Percentiles rank a stretch among this genome's conserved stretches.
phyloP scores from a whole-genome alignment of 805 yeast genomes.

The Monosporozyma solicola region DNA sequence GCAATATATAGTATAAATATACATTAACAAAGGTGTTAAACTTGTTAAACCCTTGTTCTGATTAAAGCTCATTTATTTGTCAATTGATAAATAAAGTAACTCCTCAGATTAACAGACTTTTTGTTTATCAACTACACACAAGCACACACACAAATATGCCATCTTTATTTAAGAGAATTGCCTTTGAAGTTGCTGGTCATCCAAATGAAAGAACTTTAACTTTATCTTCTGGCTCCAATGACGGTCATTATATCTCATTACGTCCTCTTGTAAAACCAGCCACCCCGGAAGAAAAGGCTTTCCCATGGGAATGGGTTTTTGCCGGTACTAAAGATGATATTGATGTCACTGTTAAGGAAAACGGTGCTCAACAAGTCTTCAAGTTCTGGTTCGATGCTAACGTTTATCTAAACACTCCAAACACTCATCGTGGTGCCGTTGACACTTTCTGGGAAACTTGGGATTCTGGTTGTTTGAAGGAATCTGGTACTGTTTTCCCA shows the following conservation, averaged over 20 bases:
- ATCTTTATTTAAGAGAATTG: conserved; percentile 24
- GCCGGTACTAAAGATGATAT: conserved; percentile 40
- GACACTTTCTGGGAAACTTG: conserved; percentile 27
- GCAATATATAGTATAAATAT: not conserved
- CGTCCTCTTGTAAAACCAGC: conserved; percentile 30
- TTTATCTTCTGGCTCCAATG: conserved; percentile 24
- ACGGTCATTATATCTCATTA: conserved; percentile 30
- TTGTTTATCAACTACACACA: not conserved
- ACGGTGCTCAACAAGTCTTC: conserved; percentile 20
- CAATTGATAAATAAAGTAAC: not conserved
- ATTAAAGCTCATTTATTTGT: no score
- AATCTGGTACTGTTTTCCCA: conserved; percentile 27
- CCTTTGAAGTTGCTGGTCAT: conserved; percentile 22
- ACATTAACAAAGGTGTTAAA: not conserved
- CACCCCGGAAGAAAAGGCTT: conserved; percentile 22
- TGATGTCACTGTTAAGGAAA: conserved; percentile 27
- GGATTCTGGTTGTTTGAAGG: conserved; percentile 28
- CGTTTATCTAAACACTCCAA: conserved; percentile 18
- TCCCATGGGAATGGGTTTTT: conserved; percentile 52
- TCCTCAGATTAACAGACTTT: not conserved
- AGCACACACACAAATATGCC: conserved; percentile 16
- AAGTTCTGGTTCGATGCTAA: conserved; percentile 26
- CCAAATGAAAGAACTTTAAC: conserved; percentile 27
- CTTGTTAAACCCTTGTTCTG: not conserved
- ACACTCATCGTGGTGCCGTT: conserved; percentile 23